Base-by-base conservation (phyloP, 176 grass and related monocot genomes). In the Oryza glaberrima region DNA sequence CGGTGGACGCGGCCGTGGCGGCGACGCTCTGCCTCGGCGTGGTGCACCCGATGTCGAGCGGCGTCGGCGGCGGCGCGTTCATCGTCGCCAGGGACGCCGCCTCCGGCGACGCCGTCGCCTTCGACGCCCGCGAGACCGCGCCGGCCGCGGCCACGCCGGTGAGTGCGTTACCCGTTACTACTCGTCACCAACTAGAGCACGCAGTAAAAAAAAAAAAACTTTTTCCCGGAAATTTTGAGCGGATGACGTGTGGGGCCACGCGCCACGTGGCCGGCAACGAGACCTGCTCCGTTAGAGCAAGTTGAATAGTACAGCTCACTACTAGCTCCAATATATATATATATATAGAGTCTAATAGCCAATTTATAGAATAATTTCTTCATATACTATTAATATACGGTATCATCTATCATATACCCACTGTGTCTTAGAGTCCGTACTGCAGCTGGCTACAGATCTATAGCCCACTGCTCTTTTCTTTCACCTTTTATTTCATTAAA, bases 51-150 rank as follows among this genome's bases (percentile, higher is more conserved):
- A 82, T 98, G 76, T 98, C 95, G 6, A 98, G 95, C 71, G 95
- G 95, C 32, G 7, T 93, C 17, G 91, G 95, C 36, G 93, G 95
- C 11, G 95, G 96, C 52, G 89, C 96, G 0, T 98, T 98, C 82
- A 77, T 95, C 74, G 85, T 98, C 13, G 86, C 95, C 8, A 71
- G 96, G 72, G 72, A 92, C 52, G 87, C 91, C 23, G 74, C 43
- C 6, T 93, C 91, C 67, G 85, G 93, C 23, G 35, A 84, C 16
- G 79, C 96, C 86, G 77, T 90, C 56, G 93, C 96, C 84, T 90
- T 95, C 77, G 96, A 99, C 67, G 84, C 93, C n/a, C 79, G 93
- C 34, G 96, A 99, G 88, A 96, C 93, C 5, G 96, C 96, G 70
- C 93, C 96, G 56, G 82, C 77, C 2, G 91, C 93, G 19, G 91